phyloP scores from a whole-genome alignment of 345 rosid genomes.

The Salix arbutifolia region DNA sequence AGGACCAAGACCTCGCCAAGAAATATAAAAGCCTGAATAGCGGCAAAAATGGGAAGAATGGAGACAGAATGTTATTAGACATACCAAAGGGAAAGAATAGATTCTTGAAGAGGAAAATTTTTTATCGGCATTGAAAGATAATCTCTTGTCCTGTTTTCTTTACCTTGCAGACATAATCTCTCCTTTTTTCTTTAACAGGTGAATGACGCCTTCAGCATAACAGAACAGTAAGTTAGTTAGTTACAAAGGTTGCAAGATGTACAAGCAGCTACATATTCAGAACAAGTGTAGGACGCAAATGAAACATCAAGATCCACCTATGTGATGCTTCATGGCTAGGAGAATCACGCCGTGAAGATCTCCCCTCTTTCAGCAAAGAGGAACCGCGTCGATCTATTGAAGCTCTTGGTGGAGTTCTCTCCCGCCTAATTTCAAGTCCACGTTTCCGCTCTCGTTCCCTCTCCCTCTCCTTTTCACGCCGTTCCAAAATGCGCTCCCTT shows the following conservation, averaged over 20 bases:
- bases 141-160: constrained; percentile 48
- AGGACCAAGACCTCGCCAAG: constrained; percentile 1
- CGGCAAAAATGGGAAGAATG: constrained; percentile 11
- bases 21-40: constrained; percentile 8
- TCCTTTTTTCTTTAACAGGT: constrained; percentile 87
- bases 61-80: background rate
- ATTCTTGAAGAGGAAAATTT: constrained; percentile 32
- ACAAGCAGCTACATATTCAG: constrained; percentile 57
- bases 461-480: constrained; percentile 74
- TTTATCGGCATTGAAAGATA: constrained; percentile 40
- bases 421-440: constrained; percentile 55
- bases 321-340: constrained; percentile 67
- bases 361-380: constrained; percentile 58
- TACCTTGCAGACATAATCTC: constrained; percentile 99
- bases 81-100: constrained; percentile 21
- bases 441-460: constrained; percentile 74
- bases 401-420: constrained; percentile 60
- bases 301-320: constrained; percentile 92
- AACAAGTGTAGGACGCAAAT: constrained; percentile 54
- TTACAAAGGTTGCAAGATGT: constrained; percentile 46
- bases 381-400: constrained; percentile 74
- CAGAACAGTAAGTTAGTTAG: constrained; percentile 88
- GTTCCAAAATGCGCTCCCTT: constrained; percentile 60
- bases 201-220: constrained; percentile 98
- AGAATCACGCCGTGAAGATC: constrained; percentile 59